Evolutionary conservation across 495 filamentous ascomycete genomes (phyloP).

Genomic region (Tuber microsphaerosporum): DNA sequence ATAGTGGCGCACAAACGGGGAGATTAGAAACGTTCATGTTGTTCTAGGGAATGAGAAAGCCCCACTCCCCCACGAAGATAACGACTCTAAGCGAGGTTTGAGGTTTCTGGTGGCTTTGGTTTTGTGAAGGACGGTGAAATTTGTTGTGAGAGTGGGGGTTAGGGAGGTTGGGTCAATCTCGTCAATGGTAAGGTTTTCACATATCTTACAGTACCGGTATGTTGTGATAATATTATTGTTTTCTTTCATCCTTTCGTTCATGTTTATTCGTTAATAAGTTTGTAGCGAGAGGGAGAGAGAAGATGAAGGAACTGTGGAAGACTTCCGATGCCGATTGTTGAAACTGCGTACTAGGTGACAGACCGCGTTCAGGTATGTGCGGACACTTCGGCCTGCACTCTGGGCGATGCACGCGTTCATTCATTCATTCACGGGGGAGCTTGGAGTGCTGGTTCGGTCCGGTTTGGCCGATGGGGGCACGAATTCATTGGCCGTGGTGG

Average conservation of each 20-base stretch:
- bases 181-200: neutral
- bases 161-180: neutral
- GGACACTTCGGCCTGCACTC: too few relatives aligned
- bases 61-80: neutral
- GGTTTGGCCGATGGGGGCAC: neutral
- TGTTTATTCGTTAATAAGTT: neutral
- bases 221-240: neutral
- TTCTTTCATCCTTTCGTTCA: neutral
- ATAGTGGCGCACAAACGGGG: neutral
- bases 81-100: neutral
- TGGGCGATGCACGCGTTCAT: neutral
- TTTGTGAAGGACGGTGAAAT: neutral
- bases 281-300: neutral
- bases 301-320: neutral
- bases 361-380: neutral
- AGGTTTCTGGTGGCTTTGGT: neutral
- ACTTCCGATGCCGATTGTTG: neutral
- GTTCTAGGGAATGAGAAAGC: neutral
- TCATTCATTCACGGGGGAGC: neutral
- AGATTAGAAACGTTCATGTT: neutral
- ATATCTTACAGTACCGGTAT: neutral
- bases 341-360: neutral
- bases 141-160: neutral
- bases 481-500: neutral
- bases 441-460: neutral